Evolutionary conservation across 1,139 yeast genomes (phyloP).

Genomic region (Williopsis jadinii): DNA sequence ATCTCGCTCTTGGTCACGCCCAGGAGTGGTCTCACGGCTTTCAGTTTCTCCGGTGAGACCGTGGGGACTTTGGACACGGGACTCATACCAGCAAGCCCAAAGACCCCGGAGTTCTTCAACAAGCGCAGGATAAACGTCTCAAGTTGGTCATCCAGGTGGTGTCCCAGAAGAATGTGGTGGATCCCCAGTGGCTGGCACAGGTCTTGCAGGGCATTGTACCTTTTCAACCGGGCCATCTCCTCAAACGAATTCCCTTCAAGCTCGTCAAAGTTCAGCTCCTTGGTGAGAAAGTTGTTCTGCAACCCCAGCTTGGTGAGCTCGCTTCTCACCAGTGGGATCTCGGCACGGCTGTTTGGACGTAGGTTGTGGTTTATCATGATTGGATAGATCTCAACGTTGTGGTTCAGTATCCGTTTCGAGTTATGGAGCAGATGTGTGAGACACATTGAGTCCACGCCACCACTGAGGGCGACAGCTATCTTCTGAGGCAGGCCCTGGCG

Average conservation of each 20-base stretch:
- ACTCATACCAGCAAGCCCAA: conserved; percentile 45
- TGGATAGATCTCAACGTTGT: conserved; percentile 34
- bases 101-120: conserved; percentile 45
- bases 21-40: conserved; percentile 49
- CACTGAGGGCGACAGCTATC: conserved; percentile 50
- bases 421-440: conserved; percentile 40
- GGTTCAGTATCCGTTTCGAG: conserved; percentile 24
- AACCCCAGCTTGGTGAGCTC: conserved; percentile 13
- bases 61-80: conserved; percentile 17
- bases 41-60: conserved; percentile 19
- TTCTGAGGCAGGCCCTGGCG: conserved; percentile 1
- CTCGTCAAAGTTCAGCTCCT: conserved; percentile 15
- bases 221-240: conserved; percentile 45
- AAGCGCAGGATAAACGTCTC: conserved; percentile 63
- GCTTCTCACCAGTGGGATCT: conserved; percentile 22
- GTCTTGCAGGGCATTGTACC: conserved; percentile 39
- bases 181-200: conserved; percentile 30
- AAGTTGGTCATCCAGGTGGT: conserved; percentile 63
- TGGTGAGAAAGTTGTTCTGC: conserved; percentile 4
- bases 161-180: conserved; percentile 48
- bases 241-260: conserved; percentile 34
- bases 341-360: conserved; percentile 39
- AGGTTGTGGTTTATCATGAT: conserved; percentile 55
- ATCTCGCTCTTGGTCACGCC: conserved; percentile 37
- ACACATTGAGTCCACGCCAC: conserved; percentile 81